phyloP scores from a whole-genome alignment of 306 rosid species.

The Lablab purpureus region DNA sequence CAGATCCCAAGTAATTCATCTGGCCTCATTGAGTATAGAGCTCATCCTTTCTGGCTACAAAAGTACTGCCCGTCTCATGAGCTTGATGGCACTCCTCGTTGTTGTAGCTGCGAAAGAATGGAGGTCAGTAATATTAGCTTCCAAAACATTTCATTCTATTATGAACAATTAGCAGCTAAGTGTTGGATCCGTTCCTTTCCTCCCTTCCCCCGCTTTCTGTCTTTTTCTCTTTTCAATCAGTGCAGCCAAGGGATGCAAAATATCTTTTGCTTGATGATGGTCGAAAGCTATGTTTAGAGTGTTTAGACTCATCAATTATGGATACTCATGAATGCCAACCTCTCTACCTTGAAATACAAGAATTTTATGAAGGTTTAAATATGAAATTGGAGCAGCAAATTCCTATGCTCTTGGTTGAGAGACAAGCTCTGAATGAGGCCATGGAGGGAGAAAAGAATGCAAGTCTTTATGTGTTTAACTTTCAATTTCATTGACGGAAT shows the following conservation, averaged over 20 bases:
- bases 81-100: constrained; percentile 89
- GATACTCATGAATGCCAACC: constrained; percentile 98
- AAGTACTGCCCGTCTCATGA: constrained; percentile 97
- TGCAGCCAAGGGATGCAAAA: constrained; percentile 82
- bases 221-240: constrained; percentile 29
- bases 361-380: constrained; percentile 89
- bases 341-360: constrained; percentile 96
- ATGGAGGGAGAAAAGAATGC: constrained; percentile 96
- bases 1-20: constrained; percentile 93
- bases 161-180: neutral
- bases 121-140: constrained; percentile 68
- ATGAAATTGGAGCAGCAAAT: constrained; percentile 97
- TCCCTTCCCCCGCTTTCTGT: neutral
- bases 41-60: constrained; percentile 96
- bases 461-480: constrained; percentile 29
- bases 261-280: constrained; percentile 97
- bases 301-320: constrained; percentile 95
- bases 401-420: constrained; percentile 99
- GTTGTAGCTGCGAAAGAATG: constrained; percentile 99
- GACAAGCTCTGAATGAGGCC: constrained; percentile 98
- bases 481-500: neutral
- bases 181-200: neutral
- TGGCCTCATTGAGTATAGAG: constrained; percentile 93
- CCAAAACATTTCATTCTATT: constrained; percentile 4
- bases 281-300: constrained; percentile 93